Evolutionary conservation across 148 eudicot genomes (phyloP).

Genomic region (Polygonum aviculare): DNA sequence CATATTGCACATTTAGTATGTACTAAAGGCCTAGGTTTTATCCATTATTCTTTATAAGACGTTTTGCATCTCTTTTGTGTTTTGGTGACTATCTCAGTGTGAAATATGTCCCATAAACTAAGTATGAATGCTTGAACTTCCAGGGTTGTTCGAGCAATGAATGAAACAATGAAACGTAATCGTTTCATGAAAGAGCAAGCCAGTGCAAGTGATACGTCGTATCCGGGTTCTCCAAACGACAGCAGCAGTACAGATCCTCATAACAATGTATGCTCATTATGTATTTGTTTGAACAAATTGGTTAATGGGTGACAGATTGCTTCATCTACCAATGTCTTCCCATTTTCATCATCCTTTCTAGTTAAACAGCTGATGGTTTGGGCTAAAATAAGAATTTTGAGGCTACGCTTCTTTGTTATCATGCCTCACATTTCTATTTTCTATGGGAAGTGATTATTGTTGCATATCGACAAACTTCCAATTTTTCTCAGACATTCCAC

Average conservation of each 20-base stretch:
- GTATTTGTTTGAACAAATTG: background rate
- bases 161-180: conserved; percentile 85
- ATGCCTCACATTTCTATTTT: background rate
- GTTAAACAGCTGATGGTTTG: background rate
- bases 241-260: conserved; percentile 31
- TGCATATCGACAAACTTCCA: background rate
- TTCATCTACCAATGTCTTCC: background rate
- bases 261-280: conserved; percentile 40
- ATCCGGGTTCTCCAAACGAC: conserved; percentile 43
- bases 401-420: background rate
- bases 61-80: background rate
- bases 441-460: background rate
- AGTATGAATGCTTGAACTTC: conserved; percentile 9
- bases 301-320: background rate
- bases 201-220: conserved; percentile 34
- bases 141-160: conserved; percentile 95
- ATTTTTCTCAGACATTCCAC: background rate
- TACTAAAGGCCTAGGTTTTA: background rate
- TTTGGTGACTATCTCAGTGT: background rate
- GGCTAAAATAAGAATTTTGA: background rate
- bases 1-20: background rate
- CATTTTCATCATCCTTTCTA: background rate
- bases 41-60: background rate
- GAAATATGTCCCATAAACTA: background rate
- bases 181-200: conserved; percentile 66